phyloP scores from a whole-genome alignment of 108 stramenopile genomes.

The Seminavis robusta region DNA sequence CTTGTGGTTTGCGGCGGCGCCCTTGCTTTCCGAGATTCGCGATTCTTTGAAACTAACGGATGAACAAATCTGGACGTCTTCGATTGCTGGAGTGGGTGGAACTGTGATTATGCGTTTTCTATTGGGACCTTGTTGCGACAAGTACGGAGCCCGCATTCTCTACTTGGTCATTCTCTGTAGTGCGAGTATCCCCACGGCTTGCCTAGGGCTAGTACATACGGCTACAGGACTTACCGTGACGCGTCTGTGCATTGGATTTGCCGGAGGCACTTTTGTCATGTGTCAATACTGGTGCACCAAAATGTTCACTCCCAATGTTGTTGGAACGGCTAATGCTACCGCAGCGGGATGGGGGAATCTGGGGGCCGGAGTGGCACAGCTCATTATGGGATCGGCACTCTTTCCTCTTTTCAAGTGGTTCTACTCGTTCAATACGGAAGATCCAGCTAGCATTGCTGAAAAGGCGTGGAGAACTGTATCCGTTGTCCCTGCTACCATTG shows the following conservation, averaged over 20 bases:
- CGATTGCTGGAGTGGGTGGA: constrained; percentile 62
- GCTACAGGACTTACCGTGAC: constrained; percentile 61
- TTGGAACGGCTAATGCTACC: constrained; percentile 87
- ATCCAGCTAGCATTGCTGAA: background rate
- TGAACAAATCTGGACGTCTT: constrained; percentile 80
- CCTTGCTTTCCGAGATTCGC: constrained; percentile 72
- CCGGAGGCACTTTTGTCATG: constrained; percentile 87
- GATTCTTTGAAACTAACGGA: constrained; percentile 52
- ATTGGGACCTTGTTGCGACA: constrained; percentile 73
- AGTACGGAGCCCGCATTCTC: constrained; percentile 72
- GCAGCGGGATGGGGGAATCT: constrained; percentile 90
- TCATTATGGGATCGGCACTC: constrained; percentile 72
- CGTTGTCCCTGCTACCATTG: constrained; percentile 69
- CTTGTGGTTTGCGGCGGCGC: constrained; percentile 90
- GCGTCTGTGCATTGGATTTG: constrained; percentile 81
- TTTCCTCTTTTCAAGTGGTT: constrained; percentile 74
- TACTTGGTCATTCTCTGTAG: constrained; percentile 49
- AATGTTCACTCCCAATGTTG: constrained; percentile 87
- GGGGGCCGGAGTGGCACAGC: constrained; percentile 82
- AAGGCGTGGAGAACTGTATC: constrained; percentile 69
- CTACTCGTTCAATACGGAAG: constrained; percentile 56
- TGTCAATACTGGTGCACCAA: constrained; percentile 88
- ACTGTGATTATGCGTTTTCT: constrained; percentile 70
- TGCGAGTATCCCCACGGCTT: constrained; percentile 73
- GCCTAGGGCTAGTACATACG: constrained; percentile 72